These are phyloP conservation scores for Phytophthora chlamydospora DNA, from an alignment of 352 stramenopile species.

Conservation along the genomic window DNA sequence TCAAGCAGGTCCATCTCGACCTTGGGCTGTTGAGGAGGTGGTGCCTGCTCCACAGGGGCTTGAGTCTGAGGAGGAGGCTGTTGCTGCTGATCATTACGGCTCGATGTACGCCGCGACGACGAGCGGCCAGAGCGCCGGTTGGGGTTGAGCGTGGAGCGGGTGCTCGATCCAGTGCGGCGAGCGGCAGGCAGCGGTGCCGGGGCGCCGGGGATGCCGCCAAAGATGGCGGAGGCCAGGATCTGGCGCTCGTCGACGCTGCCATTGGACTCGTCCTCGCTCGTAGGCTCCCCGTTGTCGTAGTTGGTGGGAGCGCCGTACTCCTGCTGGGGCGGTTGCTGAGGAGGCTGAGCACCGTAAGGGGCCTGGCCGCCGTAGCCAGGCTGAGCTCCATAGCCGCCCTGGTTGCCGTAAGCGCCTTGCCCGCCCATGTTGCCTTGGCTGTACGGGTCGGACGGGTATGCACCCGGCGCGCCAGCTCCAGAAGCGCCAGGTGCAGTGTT, in stretches of 20 bases:
- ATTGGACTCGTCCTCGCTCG: conserved; percentile 38
- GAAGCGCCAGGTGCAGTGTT: conserved; percentile 25
- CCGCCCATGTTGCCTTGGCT: conserved; percentile 32
- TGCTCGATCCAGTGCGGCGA: conserved; percentile 40
- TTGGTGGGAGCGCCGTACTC: conserved; percentile 50
- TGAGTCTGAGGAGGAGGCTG: conserved; percentile 39
- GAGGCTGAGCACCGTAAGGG: conserved; percentile 42
- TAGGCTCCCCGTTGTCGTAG: conserved; percentile 60
- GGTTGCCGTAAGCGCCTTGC: conserved; percentile 38
- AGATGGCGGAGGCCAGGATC: conserved; percentile 95
- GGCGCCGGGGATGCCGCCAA: conserved; percentile 93
- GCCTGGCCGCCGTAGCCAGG: conserved; percentile 43
- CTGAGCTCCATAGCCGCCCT: conserved; percentile 46
- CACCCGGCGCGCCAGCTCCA: conserved; percentile 30
- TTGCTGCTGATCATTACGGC: conserved; percentile 50
- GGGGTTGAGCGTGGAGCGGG: conserved; percentile 36
- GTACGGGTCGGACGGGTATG: conserved; percentile 49
- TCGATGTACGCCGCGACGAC: conserved; percentile 34
- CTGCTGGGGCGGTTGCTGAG: conserved; percentile 39
- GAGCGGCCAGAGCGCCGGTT: conserved; percentile 33
- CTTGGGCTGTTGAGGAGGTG: conserved; percentile 41
- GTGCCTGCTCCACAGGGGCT: conserved; percentile 39
- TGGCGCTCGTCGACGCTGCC: conserved; percentile 70
- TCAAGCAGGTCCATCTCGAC: conserved; percentile 85
- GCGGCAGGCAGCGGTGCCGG: conserved; percentile 48